Evolutionary conservation across 2,329 filamentous ascomycete species (phyloP), one percentile per base, ranked within the genome.

Genomic region (Penicillium sp.): DNA sequence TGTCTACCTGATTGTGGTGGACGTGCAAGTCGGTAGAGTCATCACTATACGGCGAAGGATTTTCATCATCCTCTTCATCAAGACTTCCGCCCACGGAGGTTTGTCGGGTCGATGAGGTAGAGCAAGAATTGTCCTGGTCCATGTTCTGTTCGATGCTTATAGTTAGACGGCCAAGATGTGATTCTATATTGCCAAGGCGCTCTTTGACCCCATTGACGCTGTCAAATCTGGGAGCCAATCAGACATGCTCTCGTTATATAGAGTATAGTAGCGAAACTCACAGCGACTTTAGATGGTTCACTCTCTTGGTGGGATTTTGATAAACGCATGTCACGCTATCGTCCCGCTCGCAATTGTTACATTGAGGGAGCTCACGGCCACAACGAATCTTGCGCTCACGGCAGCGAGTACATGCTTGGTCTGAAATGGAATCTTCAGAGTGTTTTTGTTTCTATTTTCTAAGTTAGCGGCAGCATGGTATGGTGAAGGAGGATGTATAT

Each of bases 341-440:
- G 20, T 61, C 54, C n/a, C 59, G 55, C n/a, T 51, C 40, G 52
- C 60, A 62, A 57, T 61, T 62, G 8, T 35, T 50, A 42, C 60
- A 62, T 24, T 57, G 42, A 18, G 60, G 60, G 26, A 33, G 50
- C 33, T 62, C 60, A 12, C 60, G 42, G n/a, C 59, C 57, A 48
- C 59, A 62, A n/a, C 60, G 56, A 20, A 62, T 62, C 45, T 62
- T 62, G 14, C 57, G 55, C 28, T 61, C 59, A 33, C 60, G 52
- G 40, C 60, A 62, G n/a, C 56, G 60, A 33, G 52, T 52, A 42
- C 59, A 62, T 20, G 59, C 60, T 28, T 33, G 35, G 35, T 62
- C 60, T 23, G 48, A n/a, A 48, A 52, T 47, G 24, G 60, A 43
- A 21, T 47, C 48, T 45, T 52, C 55, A 9, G 58, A 47, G 20